Base-by-base conservation (phyloP, 2,329 filamentous ascomycete species). In the Monilinia aucupariae region DNA sequence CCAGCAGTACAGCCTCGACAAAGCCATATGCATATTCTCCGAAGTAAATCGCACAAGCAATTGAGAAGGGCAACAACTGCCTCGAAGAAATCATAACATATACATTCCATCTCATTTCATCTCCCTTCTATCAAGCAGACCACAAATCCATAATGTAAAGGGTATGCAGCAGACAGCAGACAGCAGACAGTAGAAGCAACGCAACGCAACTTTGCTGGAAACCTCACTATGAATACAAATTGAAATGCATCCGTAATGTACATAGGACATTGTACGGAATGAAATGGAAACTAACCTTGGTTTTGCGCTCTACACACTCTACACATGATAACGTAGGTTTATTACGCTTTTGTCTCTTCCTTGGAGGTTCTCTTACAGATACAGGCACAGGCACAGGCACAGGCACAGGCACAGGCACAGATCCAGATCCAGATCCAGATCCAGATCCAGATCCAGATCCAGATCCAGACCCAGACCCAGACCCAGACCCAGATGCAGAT, bases 241-340 rank as follows among this genome's bases (percentile, higher is more conserved):
- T n/a, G n/a, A n/a, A n/a, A n/a, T n/a, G n/a, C 2, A n/a, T 15
- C 27, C 27, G 6, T 30, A 3, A 30, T 30, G 27, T 22, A 48
- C 3, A 20, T 7, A 17, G 25, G 13, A 39, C 17, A 25, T 7
- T 39, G 20, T 30, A 39, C 10, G 5, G 37, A 15, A 17, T 15
- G 37, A 12, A 17, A 39, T 39, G 37, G 37, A 30, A 22, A 68
- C 70, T 60, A 73, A 88, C 88, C 81, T 91, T 92, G 30, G 89
- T 92, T 77, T 92, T 92, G 68, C 89, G 81, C 76, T 91, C 88
- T 27, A 92, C 90, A 72, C 90, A 93, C 73, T 91, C 88, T 66
- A 86, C 83, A 71, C 90, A 92, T 55, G 87, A 91, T 66, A 92
- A 73, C 1, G 89, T 92, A 4, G 90, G 90, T 75, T 93, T 93